Base-by-base conservation (phyloP, 2,329 filamentous ascomycete species). In the Talaromyces funiculosus region DNA sequence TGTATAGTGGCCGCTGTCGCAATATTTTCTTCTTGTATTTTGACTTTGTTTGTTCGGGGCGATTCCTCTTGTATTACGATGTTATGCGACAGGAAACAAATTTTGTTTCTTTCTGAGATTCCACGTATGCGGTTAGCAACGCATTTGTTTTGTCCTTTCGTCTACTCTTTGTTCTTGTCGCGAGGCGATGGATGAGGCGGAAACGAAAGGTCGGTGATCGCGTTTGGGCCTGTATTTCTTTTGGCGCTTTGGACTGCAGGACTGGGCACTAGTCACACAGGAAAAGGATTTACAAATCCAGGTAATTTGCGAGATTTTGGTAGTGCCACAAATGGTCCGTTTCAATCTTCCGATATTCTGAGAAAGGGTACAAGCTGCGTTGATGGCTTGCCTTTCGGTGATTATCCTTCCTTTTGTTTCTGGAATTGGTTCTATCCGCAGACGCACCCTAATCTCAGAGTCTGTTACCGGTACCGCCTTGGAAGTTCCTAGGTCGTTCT, bases 401-500 rank as follows among this genome's bases (percentile, higher is more conserved):
- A 4, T 49, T n/a, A 43, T 49, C 31, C 3, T 49, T 49, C 9
- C n/a, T 24, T 43, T 49, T 37, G 60, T 31, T 16, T 33, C 20
- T 43, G 56, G 24, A 49, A 40, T 26, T 63, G 22, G 40, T 40
- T 31, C 29, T 42, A 57, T 53, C 38, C 26, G 20, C 10, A 53
- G n/a, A 42, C 18, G 18, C 14, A 33, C 24, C 47, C 43, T 38
- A 33, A 16, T 38, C 4, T 59, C 45, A 61, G 33, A 47, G 59
- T 2, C 26, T 20, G 29, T 51, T 53, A 42, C 38, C 33, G 42
- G 64, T 68, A 42, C 65, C 66, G 47, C 65, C 66, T 65, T 67
- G 68, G 53, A 66, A 67, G 47, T 68, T 67, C 53, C 63, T 64
- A 51, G 66, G 60, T 65, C 64, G 63, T 59, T 68, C 67, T 62